Conservation (phyloP, 139 green algal genomes). For the Chlamydomonas sp. region DNA sequence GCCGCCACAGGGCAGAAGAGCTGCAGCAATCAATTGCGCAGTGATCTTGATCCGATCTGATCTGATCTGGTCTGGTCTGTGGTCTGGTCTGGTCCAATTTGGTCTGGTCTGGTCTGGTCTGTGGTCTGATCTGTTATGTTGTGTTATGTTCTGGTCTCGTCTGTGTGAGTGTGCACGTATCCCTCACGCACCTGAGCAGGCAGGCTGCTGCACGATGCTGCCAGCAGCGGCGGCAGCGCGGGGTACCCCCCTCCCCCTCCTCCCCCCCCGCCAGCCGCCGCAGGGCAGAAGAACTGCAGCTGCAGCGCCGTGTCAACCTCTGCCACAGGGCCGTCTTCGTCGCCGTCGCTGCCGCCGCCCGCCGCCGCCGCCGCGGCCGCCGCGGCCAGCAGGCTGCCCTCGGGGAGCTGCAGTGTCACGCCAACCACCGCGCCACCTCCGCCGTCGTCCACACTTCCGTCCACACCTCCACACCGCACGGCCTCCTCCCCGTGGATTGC, state of each 20-base stretch:
- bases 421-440: not conserved
- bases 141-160: too few relatives aligned
- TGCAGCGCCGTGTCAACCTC: too few relatives aligned
- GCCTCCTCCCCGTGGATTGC: conserved; percentile 62
- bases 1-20: too few relatives aligned
- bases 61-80: too few relatives aligned
- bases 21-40: too few relatives aligned
- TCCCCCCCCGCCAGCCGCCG: not conserved
- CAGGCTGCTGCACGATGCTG: not conserved
- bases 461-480: not conserved
- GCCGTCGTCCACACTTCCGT: conserved; percentile 4
- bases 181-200: too few relatives aligned
- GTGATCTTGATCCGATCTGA: too few relatives aligned
- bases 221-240: conserved; percentile 34
- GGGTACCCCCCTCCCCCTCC: conserved; percentile 35
- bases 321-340: too few relatives aligned
- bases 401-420: conserved; percentile 10
- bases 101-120: too few relatives aligned
- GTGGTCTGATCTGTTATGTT: too few relatives aligned
- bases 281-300: conserved; percentile 22
- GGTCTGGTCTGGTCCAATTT: too few relatives aligned
- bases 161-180: too few relatives aligned
- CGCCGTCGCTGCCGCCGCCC: not conserved
- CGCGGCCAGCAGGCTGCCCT: conserved; percentile 13
- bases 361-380: conserved; percentile 6